These are phyloP conservation scores for Nadsonia commutata DNA, from an alignment of 1,139 yeast species.

Conservation along the genomic window DNA sequence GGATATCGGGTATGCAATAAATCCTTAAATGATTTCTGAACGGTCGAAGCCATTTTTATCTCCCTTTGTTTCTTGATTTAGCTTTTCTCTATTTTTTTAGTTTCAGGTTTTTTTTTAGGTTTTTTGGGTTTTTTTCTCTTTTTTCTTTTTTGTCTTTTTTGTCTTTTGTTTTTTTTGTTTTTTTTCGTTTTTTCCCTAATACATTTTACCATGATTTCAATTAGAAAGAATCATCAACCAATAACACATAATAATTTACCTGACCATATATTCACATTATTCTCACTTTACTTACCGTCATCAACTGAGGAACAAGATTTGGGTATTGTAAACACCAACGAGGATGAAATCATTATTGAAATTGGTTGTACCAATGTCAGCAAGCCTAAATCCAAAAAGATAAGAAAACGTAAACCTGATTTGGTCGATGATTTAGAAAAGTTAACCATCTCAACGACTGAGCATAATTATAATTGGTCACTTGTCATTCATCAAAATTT, in stretches of 20 bases:
- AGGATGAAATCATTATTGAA: slow-evolving; percentile 1
- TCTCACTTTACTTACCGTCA: background rate
- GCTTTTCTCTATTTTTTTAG: too few species aligned
- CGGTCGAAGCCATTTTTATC: too few species aligned
- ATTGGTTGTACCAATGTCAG: background rate
- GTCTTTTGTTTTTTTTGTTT: background rate
- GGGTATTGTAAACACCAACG: slow-evolving; percentile 2
- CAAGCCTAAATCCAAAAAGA: background rate
- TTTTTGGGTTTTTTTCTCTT: background rate
- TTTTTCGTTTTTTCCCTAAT: background rate
- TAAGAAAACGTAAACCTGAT: background rate
- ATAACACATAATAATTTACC: background rate
- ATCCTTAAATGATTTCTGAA: too few species aligned
- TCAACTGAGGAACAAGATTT: background rate
- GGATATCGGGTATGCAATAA: too few species aligned
- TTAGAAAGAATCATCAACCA: background rate
- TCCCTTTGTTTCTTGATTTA: too few species aligned
- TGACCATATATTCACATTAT: slow-evolving; percentile 4
- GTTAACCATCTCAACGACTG: background rate
- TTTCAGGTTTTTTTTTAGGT: too few species aligned
- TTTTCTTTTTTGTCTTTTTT: background rate
- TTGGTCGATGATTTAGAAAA: background rate
- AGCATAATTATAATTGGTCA: background rate
- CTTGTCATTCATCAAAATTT: background rate
- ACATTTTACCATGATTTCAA: background rate